These are phyloP conservation scores for Claviceps quebecensis DNA, from an alignment of 2,329 filamentous ascomycete species.

Conservation along the genomic window DNA sequence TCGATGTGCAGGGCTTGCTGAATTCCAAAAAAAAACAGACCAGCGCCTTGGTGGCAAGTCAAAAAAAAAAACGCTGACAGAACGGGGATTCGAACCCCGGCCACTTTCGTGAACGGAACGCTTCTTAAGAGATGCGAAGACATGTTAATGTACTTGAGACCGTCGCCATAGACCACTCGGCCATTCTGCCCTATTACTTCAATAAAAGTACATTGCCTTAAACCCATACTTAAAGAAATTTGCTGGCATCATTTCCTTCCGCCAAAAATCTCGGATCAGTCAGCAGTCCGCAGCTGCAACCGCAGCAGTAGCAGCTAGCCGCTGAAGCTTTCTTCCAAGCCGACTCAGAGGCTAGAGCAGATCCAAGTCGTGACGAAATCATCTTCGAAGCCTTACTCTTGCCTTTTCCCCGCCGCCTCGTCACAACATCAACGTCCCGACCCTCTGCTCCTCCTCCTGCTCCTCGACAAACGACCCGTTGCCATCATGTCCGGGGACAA, in stretches of 20 bases:
- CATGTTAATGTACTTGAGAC: slow-evolving; percentile 12
- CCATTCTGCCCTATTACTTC: slow-evolving; percentile 9
- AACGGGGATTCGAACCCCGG: slow-evolving; percentile 14
- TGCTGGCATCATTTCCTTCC: not conserved
- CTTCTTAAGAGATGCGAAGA: slow-evolving; percentile 8
- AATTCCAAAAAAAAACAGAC: not conserved
- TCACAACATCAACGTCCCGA: not conserved
- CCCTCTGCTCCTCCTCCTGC: not conserved
- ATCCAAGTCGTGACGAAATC: not conserved
- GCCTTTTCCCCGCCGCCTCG: not conserved
- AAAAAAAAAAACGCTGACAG: slow-evolving; percentile 8
- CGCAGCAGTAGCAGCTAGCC: not conserved
- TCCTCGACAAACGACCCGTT: not conserved
- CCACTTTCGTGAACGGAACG: slow-evolving; percentile 14
- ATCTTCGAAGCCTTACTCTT: no score
- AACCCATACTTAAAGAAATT: no score
- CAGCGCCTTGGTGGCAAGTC: no score
- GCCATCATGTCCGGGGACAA: slow-evolving; percentile 20
- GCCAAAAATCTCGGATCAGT: slow-evolving; percentile 4
- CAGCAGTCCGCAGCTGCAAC: slow-evolving; percentile 1
- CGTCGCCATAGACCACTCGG: slow-evolving; percentile 13
- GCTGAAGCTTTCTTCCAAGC: not conserved
- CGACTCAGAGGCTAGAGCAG: not conserved
- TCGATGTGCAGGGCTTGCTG: no score
- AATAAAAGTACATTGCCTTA: no score